Percentiles rank a stretch among this genome's conserved stretches.
These are phyloP conservation scores for Nidularia pulvinata DNA, from an alignment of 768 basidiomycete species.

Conservation along the genomic window DNA sequence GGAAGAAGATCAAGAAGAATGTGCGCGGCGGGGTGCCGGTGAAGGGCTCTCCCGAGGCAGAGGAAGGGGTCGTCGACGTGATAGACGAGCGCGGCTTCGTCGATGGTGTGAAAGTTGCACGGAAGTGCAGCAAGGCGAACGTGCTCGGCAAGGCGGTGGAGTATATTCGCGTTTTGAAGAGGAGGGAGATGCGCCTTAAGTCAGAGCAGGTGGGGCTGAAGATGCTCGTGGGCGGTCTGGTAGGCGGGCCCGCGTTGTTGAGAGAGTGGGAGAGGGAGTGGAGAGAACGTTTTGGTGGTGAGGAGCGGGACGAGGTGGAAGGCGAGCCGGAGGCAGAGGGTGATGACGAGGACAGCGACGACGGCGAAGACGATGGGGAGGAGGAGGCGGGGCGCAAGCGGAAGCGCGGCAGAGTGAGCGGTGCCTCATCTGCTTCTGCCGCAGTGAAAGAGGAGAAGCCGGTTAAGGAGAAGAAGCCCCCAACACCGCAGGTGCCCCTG, in stretches of 20 bases:
- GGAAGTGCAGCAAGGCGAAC: constrained; percentile 90
- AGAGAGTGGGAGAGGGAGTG: constrained; percentile 80
- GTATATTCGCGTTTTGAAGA: constrained; percentile 88
- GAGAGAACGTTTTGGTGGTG: constrained; percentile 72
- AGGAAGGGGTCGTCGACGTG: constrained; percentile 43
- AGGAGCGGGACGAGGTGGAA: constrained; percentile 71
- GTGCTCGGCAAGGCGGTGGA: constrained; percentile 90
- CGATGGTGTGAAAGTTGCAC: constrained; percentile 90
- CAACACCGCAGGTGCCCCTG: constrained; percentile 15
- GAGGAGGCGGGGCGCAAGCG: constrained; percentile 50
- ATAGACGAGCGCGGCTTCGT: constrained; percentile 87
- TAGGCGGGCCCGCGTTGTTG: constrained; percentile 71
- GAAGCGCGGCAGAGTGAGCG: constrained; percentile 56
- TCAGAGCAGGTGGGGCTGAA: constrained; percentile 79
- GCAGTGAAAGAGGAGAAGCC: constrained; percentile 23
- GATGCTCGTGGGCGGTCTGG: constrained; percentile 65
- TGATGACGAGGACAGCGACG: constrained; percentile 61
- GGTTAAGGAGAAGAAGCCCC: constrained; percentile 47
- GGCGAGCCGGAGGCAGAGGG: constrained; percentile 48
- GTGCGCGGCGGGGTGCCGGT: constrained; percentile 35
- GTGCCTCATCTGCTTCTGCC: constrained; percentile 1
- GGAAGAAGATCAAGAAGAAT: constrained; percentile 48
- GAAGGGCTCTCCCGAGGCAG: constrained; percentile 28
- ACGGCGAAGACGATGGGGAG: constrained; percentile 33
- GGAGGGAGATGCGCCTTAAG: constrained; percentile 67